Evolutionary conservation across 2,329 filamentous ascomycete genomes (phyloP).

Genomic region (Claviceps digitariae): DNA sequence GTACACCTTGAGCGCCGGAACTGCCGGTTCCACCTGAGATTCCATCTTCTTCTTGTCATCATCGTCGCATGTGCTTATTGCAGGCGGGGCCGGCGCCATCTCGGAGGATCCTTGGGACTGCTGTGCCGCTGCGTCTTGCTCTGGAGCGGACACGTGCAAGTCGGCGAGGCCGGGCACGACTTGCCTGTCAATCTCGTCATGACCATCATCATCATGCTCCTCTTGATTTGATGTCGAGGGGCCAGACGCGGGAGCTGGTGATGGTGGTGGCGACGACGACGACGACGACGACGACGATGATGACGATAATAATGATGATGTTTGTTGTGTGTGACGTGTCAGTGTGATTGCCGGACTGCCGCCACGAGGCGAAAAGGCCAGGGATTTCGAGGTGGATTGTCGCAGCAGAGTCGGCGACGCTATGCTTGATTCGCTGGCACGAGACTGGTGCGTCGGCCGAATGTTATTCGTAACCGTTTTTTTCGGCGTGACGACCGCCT

Average conservation of each 20-base stretch:
- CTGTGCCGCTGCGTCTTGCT: constrained; percentile 4
- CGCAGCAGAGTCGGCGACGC: constrained; percentile 28
- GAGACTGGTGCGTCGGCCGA: constrained; percentile 33
- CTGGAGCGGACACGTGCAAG: constrained; percentile 21
- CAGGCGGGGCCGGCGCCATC: constrained; percentile 5
- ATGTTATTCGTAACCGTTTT: constrained; percentile 29
- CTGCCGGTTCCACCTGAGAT: constrained; percentile 14
- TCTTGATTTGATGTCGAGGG: constrained; percentile 34
- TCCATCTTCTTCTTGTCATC: constrained; percentile 1
- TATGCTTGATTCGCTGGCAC: constrained; percentile 37
- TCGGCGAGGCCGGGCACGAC: constrained; percentile 33
- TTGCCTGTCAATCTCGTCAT: constrained; percentile 33
- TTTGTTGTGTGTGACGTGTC: constrained; percentile 19
- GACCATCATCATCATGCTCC: constrained; percentile 17
- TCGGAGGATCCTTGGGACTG: constrained; percentile 3
- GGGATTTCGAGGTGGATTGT: constrained; percentile 15
- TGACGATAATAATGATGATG: constrained; percentile 1
- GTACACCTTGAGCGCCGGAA: constrained; percentile 39
- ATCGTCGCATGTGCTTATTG: not conserved
- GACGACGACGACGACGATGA: not conserved
- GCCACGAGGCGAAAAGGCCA: constrained; percentile 26
- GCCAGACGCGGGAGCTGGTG: constrained; percentile 20
- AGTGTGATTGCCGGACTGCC: constrained; percentile 25
- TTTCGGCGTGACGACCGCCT: constrained; percentile 36
- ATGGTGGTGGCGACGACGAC: not conserved